Evolutionary conservation across 768 basidiomycete genomes (phyloP).

Genomic region (Serendipita sp.): DNA sequence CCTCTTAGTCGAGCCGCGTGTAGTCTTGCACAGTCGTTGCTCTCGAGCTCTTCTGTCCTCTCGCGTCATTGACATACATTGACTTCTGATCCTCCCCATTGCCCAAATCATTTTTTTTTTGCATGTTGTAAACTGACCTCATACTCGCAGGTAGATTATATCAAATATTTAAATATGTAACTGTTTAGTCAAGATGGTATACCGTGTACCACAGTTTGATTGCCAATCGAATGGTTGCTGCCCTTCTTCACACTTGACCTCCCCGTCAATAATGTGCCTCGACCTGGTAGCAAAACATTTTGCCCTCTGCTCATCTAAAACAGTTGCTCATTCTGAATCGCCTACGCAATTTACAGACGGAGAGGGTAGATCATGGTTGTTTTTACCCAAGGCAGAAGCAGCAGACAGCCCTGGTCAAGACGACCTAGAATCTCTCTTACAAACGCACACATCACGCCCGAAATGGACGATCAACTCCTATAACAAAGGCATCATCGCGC

Average conservation of each 20-base stretch:
- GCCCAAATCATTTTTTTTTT: too few species aligned
- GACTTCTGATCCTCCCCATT: slow-evolving; percentile 27
- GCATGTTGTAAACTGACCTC: too few species aligned
- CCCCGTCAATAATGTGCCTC: not conserved
- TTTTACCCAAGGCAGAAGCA: not conserved
- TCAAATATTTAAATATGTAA: too few species aligned
- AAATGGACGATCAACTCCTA: not conserved
- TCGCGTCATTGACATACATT: slow-evolving; percentile 66
- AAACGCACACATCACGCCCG: not conserved
- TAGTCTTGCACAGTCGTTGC: not conserved
- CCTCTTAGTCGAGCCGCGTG: slow-evolving; percentile 72
- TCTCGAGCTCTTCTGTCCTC: slow-evolving; percentile 19
- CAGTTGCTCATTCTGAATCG: not conserved
- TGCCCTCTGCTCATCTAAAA: not conserved
- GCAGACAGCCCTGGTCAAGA: not conserved
- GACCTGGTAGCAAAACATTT: not conserved
- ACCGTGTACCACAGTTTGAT: too few species aligned
- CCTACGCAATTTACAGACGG: not conserved
- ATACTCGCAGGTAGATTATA: too few species aligned
- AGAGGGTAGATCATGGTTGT: not conserved
- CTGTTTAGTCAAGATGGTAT: too few species aligned
- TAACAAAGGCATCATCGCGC: not conserved
- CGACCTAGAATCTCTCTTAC: not conserved
- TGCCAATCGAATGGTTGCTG: too few species aligned
- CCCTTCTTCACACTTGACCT: not conserved